These are phyloP conservation scores for Galeopsis tetrahit DNA, from an alignment of 257 asterid genomes.

Conservation along the genomic window DNA sequence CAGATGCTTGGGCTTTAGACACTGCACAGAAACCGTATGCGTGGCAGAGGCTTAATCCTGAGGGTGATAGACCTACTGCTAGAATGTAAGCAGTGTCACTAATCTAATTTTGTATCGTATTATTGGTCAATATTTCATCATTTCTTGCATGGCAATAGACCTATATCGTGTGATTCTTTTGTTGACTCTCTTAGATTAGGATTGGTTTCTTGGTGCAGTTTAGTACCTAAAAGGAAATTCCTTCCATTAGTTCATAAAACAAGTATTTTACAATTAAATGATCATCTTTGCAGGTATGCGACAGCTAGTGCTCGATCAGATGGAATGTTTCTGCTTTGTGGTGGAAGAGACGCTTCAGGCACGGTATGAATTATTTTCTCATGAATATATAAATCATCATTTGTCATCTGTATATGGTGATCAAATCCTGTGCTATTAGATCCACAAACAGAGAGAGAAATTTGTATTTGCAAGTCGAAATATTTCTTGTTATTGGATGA, in stretches of 20 bases:
- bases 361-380: conserved; percentile 57
- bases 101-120: conserved; percentile 20
- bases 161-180: conserved; percentile 29
- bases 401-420: conserved; percentile 6
- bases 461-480: conserved; percentile 10
- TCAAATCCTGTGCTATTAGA: conserved; percentile 25
- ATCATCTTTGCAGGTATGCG: conserved; percentile 80
- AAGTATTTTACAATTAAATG: conserved; percentile 20
- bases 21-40: conserved; percentile 98
- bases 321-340: conserved; percentile 99
- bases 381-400: conserved; percentile 27
- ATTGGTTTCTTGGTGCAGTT: conserved; percentile 7
- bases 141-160: conserved; percentile 4
- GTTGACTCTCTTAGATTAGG: conserved; percentile 19
- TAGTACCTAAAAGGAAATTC: conserved; percentile 8
- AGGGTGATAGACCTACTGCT: conserved; percentile 94
- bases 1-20: conserved; percentile 99
- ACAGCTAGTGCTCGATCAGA: conserved; percentile 99
- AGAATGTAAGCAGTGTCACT: conserved; percentile 74
- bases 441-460: conserved; percentile 23
- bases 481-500: conserved; percentile 33
- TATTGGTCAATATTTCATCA: conserved; percentile 8
- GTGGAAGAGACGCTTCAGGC: conserved; percentile 98
- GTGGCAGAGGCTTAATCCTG: conserved; percentile 97
- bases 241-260: conserved; percentile 5